Evolutionary conservation across 164 flowering plant species (phyloP), one percentile per base, ranked within the genome.

Genomic region (Macadamia tetraphylla): DNA sequence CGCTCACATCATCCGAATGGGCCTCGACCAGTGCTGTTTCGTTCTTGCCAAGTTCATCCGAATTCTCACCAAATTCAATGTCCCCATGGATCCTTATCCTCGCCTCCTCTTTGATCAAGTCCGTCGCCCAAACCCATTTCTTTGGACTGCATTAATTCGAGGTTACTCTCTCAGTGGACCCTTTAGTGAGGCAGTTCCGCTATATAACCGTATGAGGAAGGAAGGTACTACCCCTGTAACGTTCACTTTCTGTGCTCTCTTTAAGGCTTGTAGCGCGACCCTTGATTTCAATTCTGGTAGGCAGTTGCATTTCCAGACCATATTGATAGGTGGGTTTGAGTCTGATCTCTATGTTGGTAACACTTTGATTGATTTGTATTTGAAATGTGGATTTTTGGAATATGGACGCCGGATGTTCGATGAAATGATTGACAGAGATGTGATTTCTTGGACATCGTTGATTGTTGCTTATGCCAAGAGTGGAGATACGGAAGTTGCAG

Each of bases 71-170:
- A 71, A 77, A 17, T 44, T 83, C 59, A 67, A 64, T 2, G 78
- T 79, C 14, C 84, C 92, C 1, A 66, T 81, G 69, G 74, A 76
- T 18, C 8, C 78, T 11, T 88, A 88, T 69, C 74, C 86, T 12
- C 72, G 70, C 46, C 58, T 67, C 63, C 59, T 82, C 18, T 77
- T 87, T 46, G 29, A 70, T 1, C 82, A 77, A 71, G 86, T 85
- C 31, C 8, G 23, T 4, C 59, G 65, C 40, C 85, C 77, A 1
- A 85, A 86, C 68, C 81, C 86, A n/a, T 88, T 88, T 72, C 79
- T 88, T 15, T 88, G 78, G 74, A 83, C 87, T 23, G 80, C 92
- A n/a, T 61, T 87, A 18, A 83, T 88, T 62, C 82, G 87, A 23
- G 90, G 88, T 0, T 83, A 83, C 55, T 30, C 71, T 49, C 9